phyloP scores from a whole-genome alignment of 257 asterid genomes.

The Nicotiana undulata region DNA sequence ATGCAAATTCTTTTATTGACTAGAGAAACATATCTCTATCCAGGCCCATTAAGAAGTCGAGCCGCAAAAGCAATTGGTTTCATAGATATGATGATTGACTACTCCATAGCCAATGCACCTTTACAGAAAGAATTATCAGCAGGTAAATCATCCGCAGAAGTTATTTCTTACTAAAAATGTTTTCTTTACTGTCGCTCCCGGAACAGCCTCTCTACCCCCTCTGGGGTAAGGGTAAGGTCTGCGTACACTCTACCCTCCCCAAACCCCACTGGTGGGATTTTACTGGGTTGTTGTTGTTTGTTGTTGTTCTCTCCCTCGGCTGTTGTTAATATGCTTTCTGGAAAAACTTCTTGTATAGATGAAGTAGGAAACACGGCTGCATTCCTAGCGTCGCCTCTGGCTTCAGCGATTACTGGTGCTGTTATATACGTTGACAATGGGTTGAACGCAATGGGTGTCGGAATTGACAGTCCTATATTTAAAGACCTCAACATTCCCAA shows the following conservation, averaged over 20 bases:
- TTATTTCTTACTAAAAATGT: not conserved
- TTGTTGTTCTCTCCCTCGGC: not conserved
- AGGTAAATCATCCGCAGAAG: constrained; percentile 25
- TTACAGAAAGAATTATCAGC: constrained; percentile 81
- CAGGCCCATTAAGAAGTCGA: constrained; percentile 84
- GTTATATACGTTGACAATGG: constrained; percentile 85
- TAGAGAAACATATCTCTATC: not conserved
- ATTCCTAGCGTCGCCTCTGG: constrained; percentile 71
- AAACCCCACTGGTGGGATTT: no score
- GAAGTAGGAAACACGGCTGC: constrained; percentile 87
- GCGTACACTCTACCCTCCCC: no score
- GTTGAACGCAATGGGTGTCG: constrained; percentile 85
- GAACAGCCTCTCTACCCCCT: no score
- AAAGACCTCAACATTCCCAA: constrained; percentile 64
- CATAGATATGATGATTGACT: constrained; percentile 89
- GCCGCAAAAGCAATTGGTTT: constrained; percentile 94
- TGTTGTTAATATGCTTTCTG: not conserved
- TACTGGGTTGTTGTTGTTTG: no score
- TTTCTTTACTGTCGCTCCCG: not conserved
- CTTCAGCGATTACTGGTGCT: constrained; percentile 83
- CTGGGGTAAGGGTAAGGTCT: no score
- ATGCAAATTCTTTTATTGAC: not conserved
- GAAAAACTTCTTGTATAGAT: constrained; percentile 36
- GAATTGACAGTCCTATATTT: constrained; percentile 71
- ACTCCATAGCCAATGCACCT: constrained; percentile 68